Conservation (phyloP, 768 basidiomycete genomes). For the Boletus reticuloceps region DNA sequence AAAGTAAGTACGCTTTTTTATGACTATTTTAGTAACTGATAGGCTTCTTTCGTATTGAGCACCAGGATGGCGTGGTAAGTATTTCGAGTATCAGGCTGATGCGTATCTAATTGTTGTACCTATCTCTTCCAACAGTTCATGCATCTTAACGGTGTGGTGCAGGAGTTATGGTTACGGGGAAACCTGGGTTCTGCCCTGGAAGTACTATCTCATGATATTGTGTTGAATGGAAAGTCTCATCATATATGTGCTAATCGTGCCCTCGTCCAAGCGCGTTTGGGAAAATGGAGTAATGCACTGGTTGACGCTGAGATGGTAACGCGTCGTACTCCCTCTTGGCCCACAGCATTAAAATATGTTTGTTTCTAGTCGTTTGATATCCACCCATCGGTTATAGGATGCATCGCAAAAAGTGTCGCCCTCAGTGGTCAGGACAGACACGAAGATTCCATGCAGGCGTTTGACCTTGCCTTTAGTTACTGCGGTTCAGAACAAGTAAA, state of each 20-base stretch:
- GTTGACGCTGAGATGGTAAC: slow-evolving; percentile 13
- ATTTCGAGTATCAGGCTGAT: not conserved
- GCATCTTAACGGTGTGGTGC: not conserved
- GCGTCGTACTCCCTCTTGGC: not conserved
- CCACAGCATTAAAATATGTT: not conserved
- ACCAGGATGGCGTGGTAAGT: slow-evolving; percentile 2
- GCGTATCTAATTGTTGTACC: not conserved
- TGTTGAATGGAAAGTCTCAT: slow-evolving; percentile 1
- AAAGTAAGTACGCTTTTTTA: not conserved
- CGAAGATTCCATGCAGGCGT: slow-evolving; percentile 15
- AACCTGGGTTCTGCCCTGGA: slow-evolving; percentile 1
- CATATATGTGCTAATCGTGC: slow-evolving; percentile 8
- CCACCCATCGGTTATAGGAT: slow-evolving; percentile 13
- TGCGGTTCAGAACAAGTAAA: slow-evolving; percentile 3
- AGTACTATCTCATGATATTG: slow-evolving; percentile 8
- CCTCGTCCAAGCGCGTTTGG: slow-evolving; percentile 8
- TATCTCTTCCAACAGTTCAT: slow-evolving; percentile 9
- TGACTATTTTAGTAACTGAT: not conserved
- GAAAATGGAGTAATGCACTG: slow-evolving; percentile 1
- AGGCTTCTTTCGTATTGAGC: not conserved
- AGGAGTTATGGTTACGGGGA: slow-evolving; percentile 4
- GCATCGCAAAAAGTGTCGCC: slow-evolving; percentile 14
- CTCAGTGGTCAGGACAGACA: slow-evolving; percentile 8
- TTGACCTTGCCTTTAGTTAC: slow-evolving; percentile 12
- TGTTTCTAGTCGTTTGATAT: slow-evolving; percentile 6